These are phyloP conservation scores for Heterobasidion occidentale DNA, from an alignment of 1,284 basidiomycete species.

Conservation along the genomic window DNA sequence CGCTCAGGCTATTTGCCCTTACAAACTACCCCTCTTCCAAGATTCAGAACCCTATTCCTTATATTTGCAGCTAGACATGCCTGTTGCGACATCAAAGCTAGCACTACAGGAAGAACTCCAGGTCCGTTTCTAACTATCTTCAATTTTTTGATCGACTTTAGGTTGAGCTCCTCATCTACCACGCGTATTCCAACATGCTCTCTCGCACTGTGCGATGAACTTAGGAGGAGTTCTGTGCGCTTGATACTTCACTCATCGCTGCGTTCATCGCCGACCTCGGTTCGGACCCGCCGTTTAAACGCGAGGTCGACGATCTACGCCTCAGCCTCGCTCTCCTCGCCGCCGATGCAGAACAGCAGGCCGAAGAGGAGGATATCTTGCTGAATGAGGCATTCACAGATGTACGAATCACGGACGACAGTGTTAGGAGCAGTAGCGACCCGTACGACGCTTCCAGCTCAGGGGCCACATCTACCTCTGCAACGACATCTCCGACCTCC, in stretches of 20 bases:
- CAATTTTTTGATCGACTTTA: neutral
- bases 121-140: constrained; percentile 3
- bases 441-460: neutral
- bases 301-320: constrained; percentile 33
- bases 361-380: constrained; percentile 26
- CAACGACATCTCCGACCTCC: constrained; percentile 13
- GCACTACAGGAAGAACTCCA: constrained; percentile 13
- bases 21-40: neutral
- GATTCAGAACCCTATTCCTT: neutral
- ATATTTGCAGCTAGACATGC: neutral
- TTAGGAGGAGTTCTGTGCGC: constrained; percentile 64
- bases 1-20: neutral
- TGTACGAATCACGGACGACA: constrained; percentile 5
- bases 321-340: constrained; percentile 39
- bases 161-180: neutral
- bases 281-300: constrained; percentile 16
- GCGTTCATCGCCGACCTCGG: constrained; percentile 53
- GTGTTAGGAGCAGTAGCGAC: constrained; percentile 5
- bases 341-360: constrained; percentile 31
- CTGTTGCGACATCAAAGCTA: neutral
- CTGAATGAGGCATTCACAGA: constrained; percentile 17
- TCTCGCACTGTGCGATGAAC: neutral
- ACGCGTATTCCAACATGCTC: neutral
- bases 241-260: constrained; percentile 64
- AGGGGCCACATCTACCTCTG: constrained; percentile 3